phyloP scores from a whole-genome alignment of 139 green algal species.

The Gonium pectorale region DNA sequence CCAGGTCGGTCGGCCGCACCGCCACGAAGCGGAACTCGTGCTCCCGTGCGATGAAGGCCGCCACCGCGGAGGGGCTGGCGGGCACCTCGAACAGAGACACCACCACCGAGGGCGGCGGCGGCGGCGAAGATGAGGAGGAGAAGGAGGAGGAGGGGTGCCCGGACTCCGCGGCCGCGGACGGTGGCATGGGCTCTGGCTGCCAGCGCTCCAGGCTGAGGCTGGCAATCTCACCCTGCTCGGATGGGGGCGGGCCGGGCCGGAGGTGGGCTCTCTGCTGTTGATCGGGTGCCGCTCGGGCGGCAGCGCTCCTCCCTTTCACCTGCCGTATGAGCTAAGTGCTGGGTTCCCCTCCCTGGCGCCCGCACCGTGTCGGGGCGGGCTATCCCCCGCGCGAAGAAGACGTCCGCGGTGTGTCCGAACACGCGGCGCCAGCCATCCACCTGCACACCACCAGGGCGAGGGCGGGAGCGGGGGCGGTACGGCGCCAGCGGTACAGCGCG shows the following conservation, averaged over 20 bases:
- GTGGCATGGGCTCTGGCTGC: too few relatives aligned
- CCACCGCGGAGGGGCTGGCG: constrained; percentile 49
- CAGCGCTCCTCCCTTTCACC: too few relatives aligned
- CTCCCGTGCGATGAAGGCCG: constrained; percentile 87
- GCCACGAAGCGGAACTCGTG: constrained; percentile 92
- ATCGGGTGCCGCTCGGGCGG: too few relatives aligned
- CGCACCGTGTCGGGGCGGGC: constrained; percentile 77
- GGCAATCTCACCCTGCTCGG: constrained; percentile 79
- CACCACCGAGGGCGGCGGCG: constrained; percentile 51
- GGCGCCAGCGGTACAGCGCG: too few relatives aligned
- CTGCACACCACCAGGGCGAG: constrained; percentile 27
- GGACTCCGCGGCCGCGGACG: too few relatives aligned
- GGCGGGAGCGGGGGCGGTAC: background rate
- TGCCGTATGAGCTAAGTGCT: too few relatives aligned
- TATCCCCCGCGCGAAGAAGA: constrained; percentile 91
- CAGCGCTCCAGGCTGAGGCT: constrained; percentile 78
- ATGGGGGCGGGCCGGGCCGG: too few relatives aligned
- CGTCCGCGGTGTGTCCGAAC: constrained; percentile 87
- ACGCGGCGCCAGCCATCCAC: constrained; percentile 84
- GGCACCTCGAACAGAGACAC: constrained; percentile 85
- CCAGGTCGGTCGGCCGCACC: constrained; percentile 64
- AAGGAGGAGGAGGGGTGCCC: background rate
- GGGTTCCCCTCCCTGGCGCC: too few relatives aligned
- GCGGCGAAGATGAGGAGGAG: too few relatives aligned
- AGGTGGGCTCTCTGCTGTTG: too few relatives aligned